Percentiles rank a stretch among this genome's conserved stretches.
Evolutionary conservation across 331 rosid genomes (phyloP).

Genomic region (Quercus lobata): DNA sequence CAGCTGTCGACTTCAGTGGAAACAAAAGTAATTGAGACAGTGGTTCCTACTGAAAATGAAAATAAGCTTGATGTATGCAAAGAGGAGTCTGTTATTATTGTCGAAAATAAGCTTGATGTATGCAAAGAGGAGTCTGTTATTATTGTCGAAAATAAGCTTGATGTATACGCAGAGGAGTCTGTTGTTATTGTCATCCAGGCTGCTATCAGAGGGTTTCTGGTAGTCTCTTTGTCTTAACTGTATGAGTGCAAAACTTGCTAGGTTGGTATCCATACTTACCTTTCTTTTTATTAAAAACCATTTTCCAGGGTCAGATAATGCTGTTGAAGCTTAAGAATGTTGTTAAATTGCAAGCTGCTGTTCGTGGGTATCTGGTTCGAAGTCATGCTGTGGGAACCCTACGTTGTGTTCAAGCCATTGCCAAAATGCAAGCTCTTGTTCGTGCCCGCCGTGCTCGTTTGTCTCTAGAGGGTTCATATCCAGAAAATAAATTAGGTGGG

Average conservation of each 20-base stretch:
- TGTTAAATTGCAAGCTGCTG: constrained; percentile 90
- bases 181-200: constrained; percentile 61
- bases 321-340: constrained; percentile 48
- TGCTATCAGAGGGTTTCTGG: constrained; percentile 69
- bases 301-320: constrained; percentile 56
- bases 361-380: constrained; percentile 92
- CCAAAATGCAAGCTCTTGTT: constrained; percentile 75
- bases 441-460: constrained; percentile 59
- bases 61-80: constrained; percentile 12
- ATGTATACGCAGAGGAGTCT: constrained; percentile 42
- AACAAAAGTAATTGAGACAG: constrained; percentile 34
- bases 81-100: constrained; percentile 49
- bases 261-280: neutral
- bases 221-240: constrained; percentile 26
- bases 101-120: constrained; percentile 23
- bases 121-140: constrained; percentile 45
- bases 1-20: constrained; percentile 35
- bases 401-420: constrained; percentile 80
- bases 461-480: constrained; percentile 18
- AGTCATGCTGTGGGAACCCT: constrained; percentile 83
- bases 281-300: neutral
- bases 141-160: constrained; percentile 32
- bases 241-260: neutral
- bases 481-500: constrained; percentile 21
- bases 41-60: constrained; percentile 39